Evolutionary conservation across 768 basidiomycete species (phyloP), one percentile per base, ranked within the genome.

Genomic region (Ramaria sp.): DNA sequence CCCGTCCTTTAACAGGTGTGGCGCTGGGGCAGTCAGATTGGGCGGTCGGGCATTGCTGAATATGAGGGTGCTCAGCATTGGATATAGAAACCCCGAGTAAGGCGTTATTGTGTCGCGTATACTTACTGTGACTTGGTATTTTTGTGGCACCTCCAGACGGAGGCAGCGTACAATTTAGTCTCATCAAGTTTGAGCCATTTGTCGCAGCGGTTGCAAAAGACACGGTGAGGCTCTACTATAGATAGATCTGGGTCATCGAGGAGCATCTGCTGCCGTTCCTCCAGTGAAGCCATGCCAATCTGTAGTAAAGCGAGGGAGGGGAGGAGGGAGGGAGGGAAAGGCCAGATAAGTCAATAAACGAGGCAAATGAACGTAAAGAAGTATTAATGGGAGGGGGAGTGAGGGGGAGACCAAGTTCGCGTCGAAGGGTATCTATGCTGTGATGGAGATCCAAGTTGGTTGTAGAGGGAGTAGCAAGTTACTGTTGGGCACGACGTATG

Each of bases 171-270:
- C 22, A 57, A 31, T 34, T 57, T 57, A 15, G 22, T 62, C 30
- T 89, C 86, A 52, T 88, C 69, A 12, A 57, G 42, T 49, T 57
- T 57, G 55, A 57, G 55, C 55, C 55, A 57, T 34, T 57, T 57
- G 17, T 57, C 47, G 42, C 55, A 57, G 17, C 55, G 45, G 15
- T 49, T 57, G 55, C 55, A 57, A 34, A 48, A 57, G 33, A 57
- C 55, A 24, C 55, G 55, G 55, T 57, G 55, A 33, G 88, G 79
- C 69, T 89, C 87, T 66, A 87, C 87, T 61, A 84, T 75, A n/a
- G 82, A 83, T 42, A 89, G 84, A 63, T 88, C 87, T 15, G 84
- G 84, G 65, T 89, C 87, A 0, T 77, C 73, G 51, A 81, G 76
- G 59, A 78, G 64, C 60, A 86, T 86, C 45, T 81, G 78, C 61